Evolutionary conservation across 225 moss, liverwort and hornwort species (phyloP), one percentile per base, ranked within the genome.

Genomic region (Anthoceros angustus): DNA sequence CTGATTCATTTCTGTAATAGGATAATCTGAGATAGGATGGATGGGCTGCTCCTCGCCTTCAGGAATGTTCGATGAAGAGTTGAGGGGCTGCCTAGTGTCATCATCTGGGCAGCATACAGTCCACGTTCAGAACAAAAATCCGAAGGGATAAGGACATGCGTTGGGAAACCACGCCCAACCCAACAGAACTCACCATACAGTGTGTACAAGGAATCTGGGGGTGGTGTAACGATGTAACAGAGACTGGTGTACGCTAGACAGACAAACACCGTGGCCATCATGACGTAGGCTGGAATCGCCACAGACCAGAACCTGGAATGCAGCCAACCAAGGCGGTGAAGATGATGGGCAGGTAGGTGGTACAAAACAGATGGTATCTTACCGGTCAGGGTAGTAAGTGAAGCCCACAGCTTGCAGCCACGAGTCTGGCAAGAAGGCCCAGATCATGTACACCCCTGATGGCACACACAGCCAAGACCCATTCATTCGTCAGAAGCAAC

Each of bases 321-420:
- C 40, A 62, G 41, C 69, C 25, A 25, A 67, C 5, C 1, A 48
- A 2, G 46, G 46, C 46, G 18, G 46, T 12, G 14, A 48, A 18
- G 46, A 12, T 12, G 46, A 18, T 18, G 18, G 46, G 46, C 46
- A 48, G 46, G 46, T 18, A 48, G 46, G 46, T 12, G 14, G 12
- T 12, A 48, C 12, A 18, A 48, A 48, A 11, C 45, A 2, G 45
- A 46, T 11, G 12, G 11, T 16, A 41, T 50, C 77, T 72, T 43
- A 85, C 84, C 91, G 77, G 70, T 80, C 89, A 10, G 98, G 98
- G 74, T 92, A 98, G 40, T 98, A 98, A 7, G 92, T 89, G 69
- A 98, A 81, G 61, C 92, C 98, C 69, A 92, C 70, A 40, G 73
- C 75, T 70, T 87, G 92, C 65, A 98, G 74, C 89, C 98, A 92